Conservation (phyloP, 192 early-diverging fungal species). For the Martensiomyces pterosporus region DNA sequence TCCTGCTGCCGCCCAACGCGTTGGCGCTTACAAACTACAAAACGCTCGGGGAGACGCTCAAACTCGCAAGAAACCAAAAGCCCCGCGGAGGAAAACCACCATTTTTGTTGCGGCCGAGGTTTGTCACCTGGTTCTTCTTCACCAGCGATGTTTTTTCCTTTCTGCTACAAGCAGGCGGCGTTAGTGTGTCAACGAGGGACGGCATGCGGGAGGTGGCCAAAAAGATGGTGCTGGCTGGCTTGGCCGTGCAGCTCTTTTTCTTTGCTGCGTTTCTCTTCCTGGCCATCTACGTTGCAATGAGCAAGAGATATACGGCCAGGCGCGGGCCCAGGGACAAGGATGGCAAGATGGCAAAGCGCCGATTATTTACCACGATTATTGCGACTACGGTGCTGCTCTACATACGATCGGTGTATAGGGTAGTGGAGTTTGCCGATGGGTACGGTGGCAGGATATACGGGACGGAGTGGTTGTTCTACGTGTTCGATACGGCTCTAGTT, state of each 20-base stretch:
- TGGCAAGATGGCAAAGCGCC: constrained; percentile 1
- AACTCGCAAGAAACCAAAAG: background rate
- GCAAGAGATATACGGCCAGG: constrained; percentile 8
- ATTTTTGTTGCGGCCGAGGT: constrained; percentile 15
- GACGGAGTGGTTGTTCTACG: background rate
- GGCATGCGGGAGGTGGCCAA: constrained; percentile 9
- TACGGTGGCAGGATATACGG: background rate
- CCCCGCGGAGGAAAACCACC: background rate
- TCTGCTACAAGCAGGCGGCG: constrained; percentile 23
- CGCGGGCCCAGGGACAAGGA: constrained; percentile 3
- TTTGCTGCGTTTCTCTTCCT: constrained; percentile 18
- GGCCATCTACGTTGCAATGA: constrained; percentile 2
- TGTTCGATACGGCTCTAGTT: background rate
- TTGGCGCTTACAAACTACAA: constrained; percentile 40
- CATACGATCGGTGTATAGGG: background rate
- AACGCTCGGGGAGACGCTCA: constrained; percentile 18
- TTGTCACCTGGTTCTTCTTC: constrained; percentile 39
- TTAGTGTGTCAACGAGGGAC: constrained; percentile 17
- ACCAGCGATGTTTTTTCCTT: constrained; percentile 32
- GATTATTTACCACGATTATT: constrained; percentile 19
- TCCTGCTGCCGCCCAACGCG: constrained; percentile 33
- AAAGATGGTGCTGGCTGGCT: constrained; percentile 20
- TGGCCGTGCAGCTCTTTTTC: constrained; percentile 17
- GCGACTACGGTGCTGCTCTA: background rate
- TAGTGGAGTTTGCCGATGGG: background rate